Conservation (phyloP, 164 flowering plant genomes). For the Magnolia sinica region DNA sequence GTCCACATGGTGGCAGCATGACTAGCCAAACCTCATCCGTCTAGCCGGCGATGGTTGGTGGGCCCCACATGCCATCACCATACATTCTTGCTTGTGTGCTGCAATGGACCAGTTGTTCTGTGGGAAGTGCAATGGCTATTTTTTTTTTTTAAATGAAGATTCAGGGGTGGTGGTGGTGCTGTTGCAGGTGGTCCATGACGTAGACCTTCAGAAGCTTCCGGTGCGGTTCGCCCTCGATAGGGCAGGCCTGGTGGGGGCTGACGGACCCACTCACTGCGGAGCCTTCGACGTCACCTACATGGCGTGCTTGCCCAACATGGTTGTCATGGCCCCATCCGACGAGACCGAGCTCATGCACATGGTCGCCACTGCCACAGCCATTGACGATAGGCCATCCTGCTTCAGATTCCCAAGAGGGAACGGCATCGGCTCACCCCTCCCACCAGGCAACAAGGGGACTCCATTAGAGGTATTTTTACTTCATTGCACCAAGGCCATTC, state of each 20-base stretch:
- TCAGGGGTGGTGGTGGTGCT: conserved; percentile 1
- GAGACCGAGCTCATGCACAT: conserved; percentile 47
- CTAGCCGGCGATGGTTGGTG: not conserved
- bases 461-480: conserved; percentile 37
- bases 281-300: conserved; percentile 48
- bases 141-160: not conserved
- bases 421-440: conserved; percentile 38
- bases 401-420: conserved; percentile 45
- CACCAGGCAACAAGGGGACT: conserved; percentile 44
- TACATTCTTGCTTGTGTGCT: not conserved
- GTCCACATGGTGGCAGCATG: no score
- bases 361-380: conserved; percentile 52
- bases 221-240: conserved; percentile 52
- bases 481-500: no score
- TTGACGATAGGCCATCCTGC: conserved; percentile 47
- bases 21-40: not conserved
- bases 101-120: no score
- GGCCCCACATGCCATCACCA: not conserved
- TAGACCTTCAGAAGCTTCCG: conserved; percentile 53
- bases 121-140: no score
- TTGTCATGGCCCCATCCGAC: conserved; percentile 54
- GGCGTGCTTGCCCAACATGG: conserved; percentile 62
- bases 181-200: conserved; percentile 51
- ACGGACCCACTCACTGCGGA: conserved; percentile 57
- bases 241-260: conserved; percentile 57